Evolutionary conservation across 2,329 filamentous ascomycete species (phyloP).

Genomic region (Phoma sp.): DNA sequence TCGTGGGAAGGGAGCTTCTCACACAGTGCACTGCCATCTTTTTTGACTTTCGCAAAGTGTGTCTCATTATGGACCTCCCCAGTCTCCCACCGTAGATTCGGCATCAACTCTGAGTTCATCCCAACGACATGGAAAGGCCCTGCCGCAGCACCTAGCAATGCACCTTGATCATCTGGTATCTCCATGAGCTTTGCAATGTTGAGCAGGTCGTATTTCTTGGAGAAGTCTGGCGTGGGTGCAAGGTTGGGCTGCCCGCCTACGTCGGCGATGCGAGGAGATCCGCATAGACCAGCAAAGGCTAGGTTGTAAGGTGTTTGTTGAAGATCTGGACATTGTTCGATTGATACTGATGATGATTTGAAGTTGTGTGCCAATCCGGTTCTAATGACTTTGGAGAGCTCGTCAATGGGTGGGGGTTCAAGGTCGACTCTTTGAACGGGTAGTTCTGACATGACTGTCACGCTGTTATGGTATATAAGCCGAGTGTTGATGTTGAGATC

Average conservation of each 20-base stretch:
- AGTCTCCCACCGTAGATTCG: constrained; percentile 18
- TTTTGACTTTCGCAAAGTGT: constrained; percentile 17
- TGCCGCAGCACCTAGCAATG: constrained; percentile 26
- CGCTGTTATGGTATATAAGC: neutral
- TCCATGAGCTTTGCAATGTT: constrained; percentile 22
- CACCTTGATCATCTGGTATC: constrained; percentile 15
- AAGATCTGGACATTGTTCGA: constrained; percentile 50
- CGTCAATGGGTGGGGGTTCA: constrained; percentile 2
- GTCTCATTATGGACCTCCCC: constrained; percentile 13
- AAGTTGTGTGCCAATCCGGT: constrained; percentile 1
- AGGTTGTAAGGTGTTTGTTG: constrained; percentile 49
- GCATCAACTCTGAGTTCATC: constrained; percentile 25
- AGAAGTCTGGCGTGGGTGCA: constrained; percentile 19
- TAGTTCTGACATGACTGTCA: constrained; percentile 6
- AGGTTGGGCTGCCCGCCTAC: constrained; percentile 53
- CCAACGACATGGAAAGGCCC: constrained; percentile 25
- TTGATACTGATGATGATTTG: constrained; percentile 7
- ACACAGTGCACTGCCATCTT: constrained; percentile 10
- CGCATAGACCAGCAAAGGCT: constrained; percentile 51
- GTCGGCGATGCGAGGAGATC: constrained; percentile 52
- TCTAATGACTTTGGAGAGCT: constrained; percentile 5
- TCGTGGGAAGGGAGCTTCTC: constrained; percentile 18
- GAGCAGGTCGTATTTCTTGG: constrained; percentile 17
- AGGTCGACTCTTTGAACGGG: constrained; percentile 1
- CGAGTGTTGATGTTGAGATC: neutral